Conservation (phyloP, 768 basidiomycete genomes). For the Tylopilus vinaceipallidus region DNA sequence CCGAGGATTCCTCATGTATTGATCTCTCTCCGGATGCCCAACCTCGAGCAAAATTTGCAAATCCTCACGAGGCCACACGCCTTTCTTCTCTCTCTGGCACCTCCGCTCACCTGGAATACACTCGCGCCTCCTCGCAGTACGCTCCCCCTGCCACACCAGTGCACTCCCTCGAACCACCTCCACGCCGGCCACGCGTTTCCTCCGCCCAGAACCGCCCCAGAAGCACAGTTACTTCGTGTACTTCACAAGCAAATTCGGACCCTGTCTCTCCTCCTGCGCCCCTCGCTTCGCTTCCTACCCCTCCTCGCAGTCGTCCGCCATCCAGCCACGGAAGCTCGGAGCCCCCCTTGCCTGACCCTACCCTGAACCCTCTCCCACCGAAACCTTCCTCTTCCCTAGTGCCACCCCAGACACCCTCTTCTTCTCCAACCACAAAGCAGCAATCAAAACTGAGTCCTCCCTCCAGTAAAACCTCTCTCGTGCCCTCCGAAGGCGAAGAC, state of each 20-base stretch:
- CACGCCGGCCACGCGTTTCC: slow-evolving; percentile 28
- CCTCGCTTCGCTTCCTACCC: slow-evolving; percentile 24
- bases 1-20: slow-evolving; percentile 28
- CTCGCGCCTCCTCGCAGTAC: slow-evolving; percentile 21
- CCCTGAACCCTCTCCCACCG: slow-evolving; percentile 17
- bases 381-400: slow-evolving; percentile 18
- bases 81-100: slow-evolving; percentile 27
- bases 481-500: slow-evolving; percentile 78
- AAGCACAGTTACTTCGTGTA: slow-evolving; percentile 30
- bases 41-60: slow-evolving; percentile 17
- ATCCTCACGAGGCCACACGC: slow-evolving; percentile 23
- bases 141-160: slow-evolving; percentile 11
- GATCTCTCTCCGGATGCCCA: slow-evolving; percentile 29
- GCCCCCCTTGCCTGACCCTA: slow-evolving; percentile 22
- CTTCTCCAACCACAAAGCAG: slow-evolving; percentile 24
- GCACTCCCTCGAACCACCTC: slow-evolving; percentile 22
- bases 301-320: slow-evolving; percentile 29
- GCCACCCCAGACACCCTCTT: slow-evolving; percentile 36
- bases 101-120: slow-evolving; percentile 20
- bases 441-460: slow-evolving; percentile 34
- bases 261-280: slow-evolving; percentile 15
- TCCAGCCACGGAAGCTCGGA: slow-evolving; percentile 25
- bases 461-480: slow-evolving; percentile 58
- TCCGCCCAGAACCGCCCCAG: slow-evolving; percentile 13
- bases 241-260: slow-evolving; percentile 24